phyloP scores from a whole-genome alignment of 1,284 basidiomycete species.

The Moniliophthora roreri region DNA sequence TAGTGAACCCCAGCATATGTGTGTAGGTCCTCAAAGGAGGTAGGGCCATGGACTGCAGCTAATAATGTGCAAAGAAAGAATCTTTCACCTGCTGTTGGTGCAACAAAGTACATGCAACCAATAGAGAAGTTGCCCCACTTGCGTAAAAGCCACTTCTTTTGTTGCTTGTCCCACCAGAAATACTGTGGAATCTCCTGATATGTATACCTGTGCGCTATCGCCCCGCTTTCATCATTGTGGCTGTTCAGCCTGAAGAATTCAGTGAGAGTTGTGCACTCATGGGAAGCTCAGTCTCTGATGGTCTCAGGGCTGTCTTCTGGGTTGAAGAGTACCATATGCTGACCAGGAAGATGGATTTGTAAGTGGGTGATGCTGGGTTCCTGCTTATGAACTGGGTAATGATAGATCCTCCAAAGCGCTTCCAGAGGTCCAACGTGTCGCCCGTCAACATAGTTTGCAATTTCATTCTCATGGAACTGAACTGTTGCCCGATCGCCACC shows the following conservation, averaged over 20 bases:
- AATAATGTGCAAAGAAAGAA: conserved; percentile 40
- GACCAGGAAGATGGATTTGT: conserved; percentile 34
- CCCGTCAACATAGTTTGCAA: conserved; percentile 27
- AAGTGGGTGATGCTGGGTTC: conserved; percentile 36
- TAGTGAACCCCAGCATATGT: conserved; percentile 24
- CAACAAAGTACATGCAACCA: conserved; percentile 37
- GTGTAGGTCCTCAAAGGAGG: conserved; percentile 32
- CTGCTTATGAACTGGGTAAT: conserved; percentile 31
- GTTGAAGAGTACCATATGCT: conserved; percentile 35
- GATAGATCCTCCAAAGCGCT: conserved; percentile 30
- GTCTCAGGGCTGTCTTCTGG: conserved; percentile 26
- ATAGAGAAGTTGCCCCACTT: conserved; percentile 26
- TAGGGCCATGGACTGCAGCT: conserved; percentile 32
- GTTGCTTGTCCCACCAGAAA: conserved; percentile 19
- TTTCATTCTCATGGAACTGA: conserved; percentile 30
- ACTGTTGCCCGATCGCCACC: conserved; percentile 38
- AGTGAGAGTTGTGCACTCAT: conserved; percentile 30
- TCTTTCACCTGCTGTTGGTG: conserved; percentile 30
- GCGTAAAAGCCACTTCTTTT: conserved; percentile 26
- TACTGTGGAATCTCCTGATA: conserved; percentile 41
- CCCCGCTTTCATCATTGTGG: conserved; percentile 19
- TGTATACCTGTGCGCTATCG: conserved; percentile 26
- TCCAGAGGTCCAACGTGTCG: conserved; percentile 31
- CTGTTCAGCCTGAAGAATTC: conserved; percentile 43
- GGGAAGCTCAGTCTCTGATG: conserved; percentile 23